Percentiles rank a stretch among this genome's conserved stretches.
Conservation (phyloP, 441 rosid genomes). For the Erodium texanum region DNA sequence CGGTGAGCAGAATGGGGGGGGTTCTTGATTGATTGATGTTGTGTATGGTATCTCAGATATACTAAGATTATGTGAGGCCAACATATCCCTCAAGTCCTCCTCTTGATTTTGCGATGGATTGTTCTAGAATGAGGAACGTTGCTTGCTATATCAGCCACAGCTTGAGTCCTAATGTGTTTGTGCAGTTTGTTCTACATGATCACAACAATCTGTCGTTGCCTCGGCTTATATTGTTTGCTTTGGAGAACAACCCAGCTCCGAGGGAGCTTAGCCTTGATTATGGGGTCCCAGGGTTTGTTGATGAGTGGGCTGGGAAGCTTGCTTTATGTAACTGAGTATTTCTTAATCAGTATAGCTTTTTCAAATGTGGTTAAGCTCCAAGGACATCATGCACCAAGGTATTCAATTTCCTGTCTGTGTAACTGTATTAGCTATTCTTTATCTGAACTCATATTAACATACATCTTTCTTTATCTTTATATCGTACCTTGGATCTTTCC, state of each 20-base stretch:
- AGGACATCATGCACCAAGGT: constrained; percentile 29
- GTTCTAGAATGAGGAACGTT: constrained; percentile 69
- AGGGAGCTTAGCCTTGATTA: constrained; percentile 80
- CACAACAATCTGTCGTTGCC: constrained; percentile 76
- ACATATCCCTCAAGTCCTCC: constrained; percentile 63
- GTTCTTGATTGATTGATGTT: too few relatives aligned
- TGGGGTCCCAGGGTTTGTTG: constrained; percentile 38
- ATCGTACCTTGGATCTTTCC: not conserved
- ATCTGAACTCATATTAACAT: not conserved
- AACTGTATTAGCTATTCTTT: not conserved
- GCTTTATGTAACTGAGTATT: constrained; percentile 47
- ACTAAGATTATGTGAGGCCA: constrained; percentile 38
- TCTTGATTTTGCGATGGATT: constrained; percentile 78
- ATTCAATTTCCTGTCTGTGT: constrained; percentile 9
- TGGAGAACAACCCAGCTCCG: constrained; percentile 75
- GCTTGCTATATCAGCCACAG: constrained; percentile 85
- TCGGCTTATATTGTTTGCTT: constrained; percentile 74
- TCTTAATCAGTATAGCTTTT: constrained; percentile 16
- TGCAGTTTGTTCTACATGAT: constrained; percentile 69
- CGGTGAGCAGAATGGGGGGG: constrained; percentile 89
- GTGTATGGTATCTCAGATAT: constrained; percentile 46
- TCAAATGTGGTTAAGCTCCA: constrained; percentile 19
- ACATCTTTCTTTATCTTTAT: not conserved
- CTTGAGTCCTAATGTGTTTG: constrained; percentile 64
- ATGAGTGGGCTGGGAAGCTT: constrained; percentile 56